Evolutionary conservation across 2,329 filamentous ascomycete genomes (phyloP), one percentile per base, ranked within the genome.

Genomic region (Xylogone sp.): DNA sequence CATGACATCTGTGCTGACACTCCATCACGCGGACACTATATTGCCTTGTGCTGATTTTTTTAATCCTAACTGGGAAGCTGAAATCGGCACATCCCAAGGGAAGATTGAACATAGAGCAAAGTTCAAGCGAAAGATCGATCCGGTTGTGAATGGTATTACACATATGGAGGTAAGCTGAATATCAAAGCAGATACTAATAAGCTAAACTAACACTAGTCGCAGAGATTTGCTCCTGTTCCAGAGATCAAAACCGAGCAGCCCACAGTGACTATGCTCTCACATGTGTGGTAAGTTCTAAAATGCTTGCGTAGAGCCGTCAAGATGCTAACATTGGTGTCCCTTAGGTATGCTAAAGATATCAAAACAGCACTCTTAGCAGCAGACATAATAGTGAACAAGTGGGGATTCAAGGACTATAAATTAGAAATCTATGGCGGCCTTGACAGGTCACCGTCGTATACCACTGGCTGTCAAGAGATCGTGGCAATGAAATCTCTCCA

Each of bases 231-330:
- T 29, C 82, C 82, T 0, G 77, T 84, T 19, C 75, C 80, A 45
- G 75, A 81, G 50, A 81, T 84, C 58, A 77, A 77, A 48, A 78
- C 81, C 0, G 72, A 77, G 52, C 73, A 72, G 20, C 82, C 82
- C 2, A 86, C 82, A 0, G 82, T 84, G 2, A 82, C 81, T 21
- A 86, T 86, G 82, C 64, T 86, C 46, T 85, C 82, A 20, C 82
- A 86, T 55, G 73, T 81, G 3, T 78, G 78, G 62, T 64, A 62
- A 48, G 62, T 54, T 21, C 16, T 48, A 4, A 21, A 27, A 27
- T 27, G 12, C n/a, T 34, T 2, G 22, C 9, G 19, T 21, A 7
- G 9, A 42, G 13, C 18, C 10, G 10, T 10, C 5, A 27, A 27
- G 24, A 27, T 10, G 24, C 24, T 27, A 10, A 27, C 10, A 5